Evolutionary conservation across 495 filamentous ascomycete species (phyloP).

Genomic region (Podospora pseudoanserina): DNA sequence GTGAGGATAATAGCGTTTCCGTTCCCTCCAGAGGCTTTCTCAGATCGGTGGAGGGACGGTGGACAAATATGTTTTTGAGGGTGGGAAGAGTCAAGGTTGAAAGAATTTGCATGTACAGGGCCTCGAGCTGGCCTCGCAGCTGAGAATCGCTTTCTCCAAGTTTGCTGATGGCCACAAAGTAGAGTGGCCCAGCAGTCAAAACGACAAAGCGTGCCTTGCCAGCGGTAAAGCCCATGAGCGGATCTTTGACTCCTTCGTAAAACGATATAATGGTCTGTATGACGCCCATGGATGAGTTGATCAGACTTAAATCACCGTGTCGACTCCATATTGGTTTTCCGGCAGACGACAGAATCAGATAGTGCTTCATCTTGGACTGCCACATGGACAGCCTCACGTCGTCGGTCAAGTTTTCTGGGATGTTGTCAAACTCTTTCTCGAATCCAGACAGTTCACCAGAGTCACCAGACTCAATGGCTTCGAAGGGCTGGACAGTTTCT

Average conservation of each 20-base stretch:
- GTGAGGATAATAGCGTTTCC: conserved; percentile 81
- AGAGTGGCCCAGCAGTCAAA: conserved; percentile 75
- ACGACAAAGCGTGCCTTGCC: conserved; percentile 82
- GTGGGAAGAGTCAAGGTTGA: conserved; percentile 90
- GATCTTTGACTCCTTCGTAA: conserved; percentile 75
- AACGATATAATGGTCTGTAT: conserved; percentile 98
- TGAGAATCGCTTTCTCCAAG: conserved; percentile 88
- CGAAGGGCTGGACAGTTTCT: conserved; percentile 56
- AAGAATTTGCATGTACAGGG: conserved; percentile 95
- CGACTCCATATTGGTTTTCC: conserved; percentile 98
- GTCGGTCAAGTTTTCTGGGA: conserved; percentile 59
- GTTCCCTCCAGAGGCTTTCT: conserved; percentile 91
- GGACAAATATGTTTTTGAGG: conserved; percentile 83
- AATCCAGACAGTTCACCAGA: conserved; percentile 60
- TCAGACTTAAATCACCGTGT: conserved; percentile 82
- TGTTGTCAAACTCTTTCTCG: conserved; percentile 70
- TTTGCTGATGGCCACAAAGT: conserved; percentile 88
- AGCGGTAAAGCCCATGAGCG: conserved; percentile 75
- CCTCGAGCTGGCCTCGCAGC: conserved; percentile 82
- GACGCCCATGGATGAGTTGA: conserved; percentile 92
- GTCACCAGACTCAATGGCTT: conserved; percentile 44
- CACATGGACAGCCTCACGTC: conserved; percentile 66
- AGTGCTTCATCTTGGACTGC: conserved; percentile 92
- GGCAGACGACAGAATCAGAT: conserved; percentile 89
- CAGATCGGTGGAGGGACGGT: conserved; percentile 86